These are phyloP conservation scores for Phanerochaete sordida DNA, from an alignment of 768 basidiomycete species.

Conservation along the genomic window DNA sequence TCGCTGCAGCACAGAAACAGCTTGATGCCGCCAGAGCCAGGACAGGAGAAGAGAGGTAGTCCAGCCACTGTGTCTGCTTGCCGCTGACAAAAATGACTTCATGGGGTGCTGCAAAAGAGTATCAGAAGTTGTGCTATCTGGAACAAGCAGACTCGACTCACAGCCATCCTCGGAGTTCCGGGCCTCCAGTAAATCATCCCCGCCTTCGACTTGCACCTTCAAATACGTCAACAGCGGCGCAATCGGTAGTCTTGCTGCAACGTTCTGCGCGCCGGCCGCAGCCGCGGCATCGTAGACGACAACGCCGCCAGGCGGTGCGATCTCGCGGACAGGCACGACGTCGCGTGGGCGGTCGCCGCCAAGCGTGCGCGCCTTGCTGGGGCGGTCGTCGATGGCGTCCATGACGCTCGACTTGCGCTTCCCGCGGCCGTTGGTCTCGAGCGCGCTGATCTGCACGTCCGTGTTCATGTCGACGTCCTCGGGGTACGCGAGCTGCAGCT, in stretches of 20 bases:
- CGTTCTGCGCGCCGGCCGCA: constrained; percentile 8
- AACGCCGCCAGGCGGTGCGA: constrained; percentile 27
- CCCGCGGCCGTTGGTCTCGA: constrained; percentile 34
- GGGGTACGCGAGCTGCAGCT: constrained; percentile 3
- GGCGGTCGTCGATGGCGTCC: constrained; percentile 38
- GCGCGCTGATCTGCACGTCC: constrained; percentile 43
- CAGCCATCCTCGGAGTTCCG: constrained; percentile 70
- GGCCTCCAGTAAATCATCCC: constrained; percentile 69
- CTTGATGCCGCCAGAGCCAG: constrained; percentile 61
- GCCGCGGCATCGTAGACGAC: constrained; percentile 10
- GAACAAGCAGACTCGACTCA: no score
- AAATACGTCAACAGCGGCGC: constrained; percentile 37
- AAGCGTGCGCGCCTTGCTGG: constrained; percentile 49
- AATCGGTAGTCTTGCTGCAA: constrained; percentile 41
- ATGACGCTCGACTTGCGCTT: constrained; percentile 49
- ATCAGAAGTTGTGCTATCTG: no score
- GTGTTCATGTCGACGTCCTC: constrained; percentile 41
- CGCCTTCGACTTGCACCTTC: constrained; percentile 57
- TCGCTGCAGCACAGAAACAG: constrained; percentile 70
- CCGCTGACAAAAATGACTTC: constrained; percentile 65
- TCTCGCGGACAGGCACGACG: constrained; percentile 49
- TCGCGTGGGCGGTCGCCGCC: constrained; percentile 64
- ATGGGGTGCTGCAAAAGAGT: constrained; percentile 30
- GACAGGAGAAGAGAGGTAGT: constrained; percentile 78
- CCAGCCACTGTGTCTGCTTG: constrained; percentile 82